A percentile compares a stretch with the other conserved stretches of the same genome.
Conservation (phyloP, 2,329 filamentous ascomycete genomes). For the Lasiodiplodia citricola region DNA sequence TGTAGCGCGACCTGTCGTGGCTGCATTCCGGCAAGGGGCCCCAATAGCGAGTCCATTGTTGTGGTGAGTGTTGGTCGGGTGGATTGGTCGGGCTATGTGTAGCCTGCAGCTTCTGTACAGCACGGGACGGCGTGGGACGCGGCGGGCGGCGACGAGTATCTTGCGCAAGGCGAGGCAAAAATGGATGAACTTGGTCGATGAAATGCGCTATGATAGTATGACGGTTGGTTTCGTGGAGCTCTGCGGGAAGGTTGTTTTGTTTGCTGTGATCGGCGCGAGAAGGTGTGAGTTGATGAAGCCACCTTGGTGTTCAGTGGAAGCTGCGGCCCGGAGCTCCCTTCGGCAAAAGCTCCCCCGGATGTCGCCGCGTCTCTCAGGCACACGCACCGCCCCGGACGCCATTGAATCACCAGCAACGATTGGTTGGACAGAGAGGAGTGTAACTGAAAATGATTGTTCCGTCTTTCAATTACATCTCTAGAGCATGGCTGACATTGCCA, state of each 20-base stretch:
- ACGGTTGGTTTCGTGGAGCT: background rate
- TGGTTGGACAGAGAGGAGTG: background rate
- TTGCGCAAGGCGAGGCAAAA: background rate
- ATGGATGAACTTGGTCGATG: background rate
- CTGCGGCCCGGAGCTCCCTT: slow-evolving; percentile 18
- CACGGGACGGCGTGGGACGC: background rate
- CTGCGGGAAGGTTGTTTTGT: background rate
- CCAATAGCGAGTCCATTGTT: slow-evolving; percentile 22
- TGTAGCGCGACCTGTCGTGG: slow-evolving; percentile 82
- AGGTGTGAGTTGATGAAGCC: slow-evolving; percentile 24
- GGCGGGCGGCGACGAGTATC: background rate
- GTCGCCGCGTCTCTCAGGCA: background rate
- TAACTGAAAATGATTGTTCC: background rate
- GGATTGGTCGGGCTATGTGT: background rate
- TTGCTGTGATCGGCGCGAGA: background rate
- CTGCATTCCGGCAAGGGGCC: slow-evolving; percentile 64
- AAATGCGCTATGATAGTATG: background rate
- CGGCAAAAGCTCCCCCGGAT: slow-evolving; percentile 19
- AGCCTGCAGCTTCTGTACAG: background rate
- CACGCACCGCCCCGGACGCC: background rate
- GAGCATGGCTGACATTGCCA: background rate
- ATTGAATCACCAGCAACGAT: background rate
- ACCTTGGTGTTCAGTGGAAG: slow-evolving; percentile 19
- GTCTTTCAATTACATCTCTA: slow-evolving; percentile 9
- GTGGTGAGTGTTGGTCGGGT: background rate